Conservation (phyloP, 2,329 filamentous ascomycete genomes). For the Trichoderma pleuroti region DNA sequence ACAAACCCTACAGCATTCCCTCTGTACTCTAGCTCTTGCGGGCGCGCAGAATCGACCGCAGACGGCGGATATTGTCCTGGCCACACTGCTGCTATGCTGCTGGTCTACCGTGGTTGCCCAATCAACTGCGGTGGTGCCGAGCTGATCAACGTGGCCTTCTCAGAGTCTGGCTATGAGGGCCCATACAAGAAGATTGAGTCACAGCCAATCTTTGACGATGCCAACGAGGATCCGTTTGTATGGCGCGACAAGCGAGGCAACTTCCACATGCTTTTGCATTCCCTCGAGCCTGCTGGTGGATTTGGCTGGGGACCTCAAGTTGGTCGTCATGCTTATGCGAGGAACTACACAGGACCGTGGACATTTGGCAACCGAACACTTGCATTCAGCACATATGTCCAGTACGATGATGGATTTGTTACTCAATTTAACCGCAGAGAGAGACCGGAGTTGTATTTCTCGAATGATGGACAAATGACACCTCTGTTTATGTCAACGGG, state of each 20-base stretch:
- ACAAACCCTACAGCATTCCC: slow-evolving; percentile 44
- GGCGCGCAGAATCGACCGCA: background rate
- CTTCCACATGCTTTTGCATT: slow-evolving; percentile 33
- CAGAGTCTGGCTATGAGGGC: slow-evolving; percentile 17
- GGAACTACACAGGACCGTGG: slow-evolving; percentile 30
- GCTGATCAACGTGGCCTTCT: slow-evolving; percentile 24
- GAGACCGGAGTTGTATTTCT: slow-evolving; percentile 48
- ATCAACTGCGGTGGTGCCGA: slow-evolving; percentile 21
- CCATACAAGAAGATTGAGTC: slow-evolving; percentile 22
- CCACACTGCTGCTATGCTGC: slow-evolving; percentile 21
- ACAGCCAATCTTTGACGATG: slow-evolving; percentile 21
- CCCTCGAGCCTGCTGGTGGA: slow-evolving; percentile 28
- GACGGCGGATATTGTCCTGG: background rate
- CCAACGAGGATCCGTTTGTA: slow-evolving; percentile 32
- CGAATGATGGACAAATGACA: slow-evolving; percentile 42
- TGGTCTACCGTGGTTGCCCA: slow-evolving; percentile 24
- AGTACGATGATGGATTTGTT: slow-evolving; percentile 43
- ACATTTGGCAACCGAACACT: slow-evolving; percentile 27
- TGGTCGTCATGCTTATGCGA: slow-evolving; percentile 30
- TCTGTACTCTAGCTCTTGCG: slow-evolving; percentile 22
- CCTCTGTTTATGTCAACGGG: slow-evolving; percentile 47
- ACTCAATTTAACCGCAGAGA: slow-evolving; percentile 35
- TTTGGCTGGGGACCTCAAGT: slow-evolving; percentile 29
- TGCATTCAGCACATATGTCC: slow-evolving; percentile 30
- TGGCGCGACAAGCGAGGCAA: slow-evolving; percentile 34